Conservation (phyloP, 78 protist genomes). For the Dictyostelium firmibasis region DNA sequence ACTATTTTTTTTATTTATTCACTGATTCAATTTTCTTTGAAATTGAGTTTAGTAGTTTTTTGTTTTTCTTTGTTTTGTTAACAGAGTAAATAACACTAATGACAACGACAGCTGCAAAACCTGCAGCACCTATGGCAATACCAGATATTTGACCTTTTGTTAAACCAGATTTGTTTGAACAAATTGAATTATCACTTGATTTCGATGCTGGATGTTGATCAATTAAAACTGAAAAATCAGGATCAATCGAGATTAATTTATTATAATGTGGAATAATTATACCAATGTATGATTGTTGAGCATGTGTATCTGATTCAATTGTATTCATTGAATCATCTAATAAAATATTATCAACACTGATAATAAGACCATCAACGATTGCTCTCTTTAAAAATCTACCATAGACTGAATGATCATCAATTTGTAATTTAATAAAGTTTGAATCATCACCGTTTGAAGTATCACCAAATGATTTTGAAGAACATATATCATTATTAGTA, state of each 20-base stretch:
- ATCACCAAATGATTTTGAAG: background rate
- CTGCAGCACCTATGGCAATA: background rate
- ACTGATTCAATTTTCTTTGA: background rate
- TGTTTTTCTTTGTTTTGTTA: background rate
- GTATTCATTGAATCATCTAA: background rate
- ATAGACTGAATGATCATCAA: background rate
- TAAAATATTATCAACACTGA: background rate
- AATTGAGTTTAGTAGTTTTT: background rate
- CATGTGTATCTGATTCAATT: background rate
- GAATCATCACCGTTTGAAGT: background rate
- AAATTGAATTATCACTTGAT: background rate
- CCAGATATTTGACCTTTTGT: background rate
- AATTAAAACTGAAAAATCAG: background rate
- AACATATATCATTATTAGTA: background rate
- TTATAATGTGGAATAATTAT: background rate
- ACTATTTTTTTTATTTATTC: background rate
- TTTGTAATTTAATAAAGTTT: background rate
- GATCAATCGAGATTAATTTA: background rate
- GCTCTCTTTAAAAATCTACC: constrained; percentile 5
- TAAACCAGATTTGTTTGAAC: background rate
- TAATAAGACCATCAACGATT: background rate
- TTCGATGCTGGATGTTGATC: background rate
- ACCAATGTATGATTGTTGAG: background rate
- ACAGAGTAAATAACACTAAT: background rate
- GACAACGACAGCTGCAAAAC: background rate